A percentile compares a stretch with the other conserved stretches of the same genome.
Evolutionary conservation across 306 rosid genomes (phyloP).

Genomic region (Ochetophila trinervis): DNA sequence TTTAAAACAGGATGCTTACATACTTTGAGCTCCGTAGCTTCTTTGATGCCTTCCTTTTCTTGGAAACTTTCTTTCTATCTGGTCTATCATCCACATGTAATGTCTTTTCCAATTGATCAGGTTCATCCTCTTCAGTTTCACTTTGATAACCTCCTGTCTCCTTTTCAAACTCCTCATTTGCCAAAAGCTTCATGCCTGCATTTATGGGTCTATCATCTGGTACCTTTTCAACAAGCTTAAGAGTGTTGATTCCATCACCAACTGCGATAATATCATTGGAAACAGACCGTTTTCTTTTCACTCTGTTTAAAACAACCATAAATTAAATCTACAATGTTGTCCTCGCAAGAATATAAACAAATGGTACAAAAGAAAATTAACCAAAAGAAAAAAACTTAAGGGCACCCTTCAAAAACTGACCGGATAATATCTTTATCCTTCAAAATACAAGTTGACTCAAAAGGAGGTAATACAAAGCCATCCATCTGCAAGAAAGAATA

Average conservation of each 20-base stretch:
- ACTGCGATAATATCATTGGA: slow-evolving; percentile 21
- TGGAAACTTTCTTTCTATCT: slow-evolving; percentile 33
- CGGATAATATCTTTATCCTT: slow-evolving; percentile 76
- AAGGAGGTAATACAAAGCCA: slow-evolving; percentile 84
- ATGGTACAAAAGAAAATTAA: background rate
- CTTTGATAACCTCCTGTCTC: slow-evolving; percentile 43
- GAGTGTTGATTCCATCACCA: slow-evolving; percentile 27
- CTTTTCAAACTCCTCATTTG: slow-evolving; percentile 46
- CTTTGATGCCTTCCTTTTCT: slow-evolving; percentile 71
- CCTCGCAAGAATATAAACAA: slow-evolving; percentile 3
- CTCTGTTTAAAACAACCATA: slow-evolving; percentile 36
- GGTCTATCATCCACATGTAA: slow-evolving; percentile 28
- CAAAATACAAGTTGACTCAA: slow-evolving; percentile 75
- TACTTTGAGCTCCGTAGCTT: slow-evolving; percentile 61
- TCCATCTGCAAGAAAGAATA: slow-evolving; percentile 65
- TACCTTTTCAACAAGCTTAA: slow-evolving; percentile 21
- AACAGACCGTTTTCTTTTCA: slow-evolving; percentile 48
- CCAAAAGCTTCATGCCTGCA: slow-evolving; percentile 45
- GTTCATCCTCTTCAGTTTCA: slow-evolving; percentile 32
- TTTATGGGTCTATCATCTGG: slow-evolving; percentile 26
- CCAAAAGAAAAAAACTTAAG: background rate
- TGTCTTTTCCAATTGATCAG: slow-evolving; percentile 34
- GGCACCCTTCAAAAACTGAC: slow-evolving; percentile 35
- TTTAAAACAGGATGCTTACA: slow-evolving; percentile 8
- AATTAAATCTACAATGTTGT: background rate